phyloP scores from a whole-genome alignment of 305 asterid genomes.

The Rubia balearica region DNA sequence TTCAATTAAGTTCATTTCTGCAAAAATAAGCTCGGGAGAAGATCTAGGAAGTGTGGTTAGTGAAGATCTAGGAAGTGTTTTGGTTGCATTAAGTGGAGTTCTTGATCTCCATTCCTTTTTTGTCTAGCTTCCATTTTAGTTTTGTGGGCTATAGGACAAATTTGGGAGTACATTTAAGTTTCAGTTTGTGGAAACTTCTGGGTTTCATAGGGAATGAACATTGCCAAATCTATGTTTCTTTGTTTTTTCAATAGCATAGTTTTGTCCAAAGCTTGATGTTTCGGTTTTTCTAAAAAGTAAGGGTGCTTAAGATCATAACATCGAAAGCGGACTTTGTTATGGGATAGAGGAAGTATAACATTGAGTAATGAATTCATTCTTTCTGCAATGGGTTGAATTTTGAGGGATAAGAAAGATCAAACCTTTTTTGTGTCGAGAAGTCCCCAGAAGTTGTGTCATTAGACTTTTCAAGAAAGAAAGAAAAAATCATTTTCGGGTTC shows the following conservation, averaged over 20 bases:
- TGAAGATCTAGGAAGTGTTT: constrained; percentile 12
- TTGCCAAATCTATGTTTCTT: background rate
- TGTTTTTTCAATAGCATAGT: background rate
- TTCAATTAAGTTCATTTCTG: too few relatives aligned
- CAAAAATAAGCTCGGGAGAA: too few relatives aligned
- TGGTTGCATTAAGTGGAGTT: background rate
- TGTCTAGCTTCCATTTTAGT: background rate
- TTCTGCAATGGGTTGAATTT: background rate
- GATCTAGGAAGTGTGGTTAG: background rate
- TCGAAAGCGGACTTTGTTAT: background rate
- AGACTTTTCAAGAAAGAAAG: background rate
- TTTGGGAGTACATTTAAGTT: background rate
- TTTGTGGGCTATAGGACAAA: background rate
- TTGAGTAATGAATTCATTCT: background rate
- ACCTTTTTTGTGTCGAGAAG: too few relatives aligned
- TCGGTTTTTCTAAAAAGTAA: background rate
- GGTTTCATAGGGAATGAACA: background rate
- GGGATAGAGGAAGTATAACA: too few relatives aligned
- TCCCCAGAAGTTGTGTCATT: background rate
- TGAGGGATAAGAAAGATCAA: background rate
- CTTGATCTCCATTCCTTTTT: background rate
- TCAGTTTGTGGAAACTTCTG: background rate
- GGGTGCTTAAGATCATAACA: background rate
- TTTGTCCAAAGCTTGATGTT: background rate
- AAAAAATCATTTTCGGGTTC: background rate